Evolutionary conservation across 1,284 basidiomycete species (phyloP), one percentile per base, ranked within the genome.

Genomic region (Ganoderma sinense): DNA sequence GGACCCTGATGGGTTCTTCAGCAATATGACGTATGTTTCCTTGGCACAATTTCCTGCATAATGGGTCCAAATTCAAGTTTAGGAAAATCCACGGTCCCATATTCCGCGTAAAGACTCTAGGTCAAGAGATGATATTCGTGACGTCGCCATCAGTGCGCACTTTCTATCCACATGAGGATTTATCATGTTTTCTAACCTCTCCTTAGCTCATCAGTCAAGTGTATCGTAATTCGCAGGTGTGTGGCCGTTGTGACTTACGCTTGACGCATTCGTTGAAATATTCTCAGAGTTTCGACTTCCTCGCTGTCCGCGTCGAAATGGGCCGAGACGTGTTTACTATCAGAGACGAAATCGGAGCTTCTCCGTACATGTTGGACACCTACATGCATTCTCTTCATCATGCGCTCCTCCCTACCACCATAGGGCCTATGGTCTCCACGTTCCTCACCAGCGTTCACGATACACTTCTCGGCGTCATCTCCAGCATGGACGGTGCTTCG

Each of bases 1-100:
- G 65, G 71, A 75, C 41, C 75, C 74, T 26, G 74, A 75, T 43
- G 67, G 48, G 20, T 75, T 75, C 61, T 73, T 74, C 45, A 60
- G 41, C 16, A 64, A 56, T 20, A 71, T 71, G 69, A 62, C 53
- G 74, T 75, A 41, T 36, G 74, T 73, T 51, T 29, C 18, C 60
- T 14, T 6, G 53, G 18, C 5, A 6, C 31, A 8, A 8, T 55
- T 1, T n/a, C 18, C 8, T 5, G 60, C 7, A 36, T n/a, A 43
- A 55, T 31, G 36, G 26, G 58, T 10, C 18, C 23, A 58, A 26
- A 26, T 41, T 16, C 4, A 7, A 8, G 4, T 23, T 26, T 36
- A 75, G 74, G n/a, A 69, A 67, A 36, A 64, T 63, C 6, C 69
- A 67, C 16, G 73, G 75, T 1, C 73, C 74, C 14, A 64, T 76